Conservation (phyloP, 305 asterid genomes). For the Rubia peregrina region DNA sequence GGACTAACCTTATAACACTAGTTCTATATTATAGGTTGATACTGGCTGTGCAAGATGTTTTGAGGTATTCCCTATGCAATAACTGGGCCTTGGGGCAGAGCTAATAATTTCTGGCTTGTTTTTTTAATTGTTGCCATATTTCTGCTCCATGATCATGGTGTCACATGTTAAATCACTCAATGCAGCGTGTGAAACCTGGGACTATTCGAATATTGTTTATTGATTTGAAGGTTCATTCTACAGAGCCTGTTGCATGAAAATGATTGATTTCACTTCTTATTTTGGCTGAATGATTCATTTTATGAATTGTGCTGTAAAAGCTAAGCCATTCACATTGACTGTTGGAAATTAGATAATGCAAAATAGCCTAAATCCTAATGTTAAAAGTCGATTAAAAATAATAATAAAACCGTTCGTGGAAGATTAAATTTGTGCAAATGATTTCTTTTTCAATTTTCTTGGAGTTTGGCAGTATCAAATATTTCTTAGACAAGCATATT, state of each 20-base stretch:
- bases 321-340: background rate
- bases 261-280: background rate
- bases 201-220: background rate
- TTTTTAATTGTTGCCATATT: background rate
- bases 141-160: background rate
- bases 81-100: background rate
- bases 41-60: background rate
- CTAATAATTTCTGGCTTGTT: background rate
- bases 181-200: background rate
- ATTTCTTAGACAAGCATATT: background rate
- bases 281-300: background rate
- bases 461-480: background rate
- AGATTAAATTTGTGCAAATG: background rate
- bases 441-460: background rate
- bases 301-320: background rate
- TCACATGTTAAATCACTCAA: background rate
- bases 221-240: background rate
- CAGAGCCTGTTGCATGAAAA: background rate
- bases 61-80: background rate
- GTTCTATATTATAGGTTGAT: background rate
- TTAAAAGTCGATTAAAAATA: background rate
- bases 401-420: background rate
- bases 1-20: background rate
- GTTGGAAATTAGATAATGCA: background rate
- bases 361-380: background rate